Base-by-base conservation (phyloP, 805 yeast species). In the Wickerhamiella hasegawae region DNA sequence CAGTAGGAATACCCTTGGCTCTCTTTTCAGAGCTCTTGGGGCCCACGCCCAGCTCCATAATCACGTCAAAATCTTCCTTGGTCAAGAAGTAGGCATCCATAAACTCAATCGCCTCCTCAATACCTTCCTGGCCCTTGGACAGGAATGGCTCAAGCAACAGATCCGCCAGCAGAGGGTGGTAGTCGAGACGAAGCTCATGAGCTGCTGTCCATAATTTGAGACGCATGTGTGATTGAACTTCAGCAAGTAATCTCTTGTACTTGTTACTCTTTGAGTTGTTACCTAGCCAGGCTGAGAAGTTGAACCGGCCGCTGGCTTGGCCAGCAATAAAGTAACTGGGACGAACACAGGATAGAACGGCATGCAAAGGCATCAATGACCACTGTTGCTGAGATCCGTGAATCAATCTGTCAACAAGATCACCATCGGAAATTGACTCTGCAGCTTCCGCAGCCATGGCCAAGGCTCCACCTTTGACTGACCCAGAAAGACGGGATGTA, bases 311-410 rank as follows among this genome's bases (percentile, higher is more conserved):
- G 1, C 66, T 57, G 33, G 77, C 55, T 33, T 66, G 68, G 5
- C 95, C 96, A 12, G 81, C 75, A 16, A 83, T 74, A 43, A 65
- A 68, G 23, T 72, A 71, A 1, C 82, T 67, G 1, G 97, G 98
- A 33, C 70, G 60, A 10, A 90, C 82, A 0, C 93, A 70, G 1
- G 96, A 85, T 65, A 79, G 63, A 3, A 83, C 67, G 0, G 84
- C 96, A 57, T 83, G 95, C 48, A 83, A 66, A 5, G 97, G 98
- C 63, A 90, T 68, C 40, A 87, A 64, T 41, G 90, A 73, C 97
- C 97, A 85, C 46, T 80, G 81, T 55, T 87, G 97, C 45, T 85
- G 94, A 28, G 87, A 70, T 30, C 93, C 78, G 51, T 93, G 80
- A 39, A 90, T 87, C 52, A 71, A 66, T 19, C 73, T 63, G 50